These are phyloP conservation scores for Fusarium camptoceras DNA, from an alignment of 2,329 filamentous ascomycete genomes.

Conservation along the genomic window DNA sequence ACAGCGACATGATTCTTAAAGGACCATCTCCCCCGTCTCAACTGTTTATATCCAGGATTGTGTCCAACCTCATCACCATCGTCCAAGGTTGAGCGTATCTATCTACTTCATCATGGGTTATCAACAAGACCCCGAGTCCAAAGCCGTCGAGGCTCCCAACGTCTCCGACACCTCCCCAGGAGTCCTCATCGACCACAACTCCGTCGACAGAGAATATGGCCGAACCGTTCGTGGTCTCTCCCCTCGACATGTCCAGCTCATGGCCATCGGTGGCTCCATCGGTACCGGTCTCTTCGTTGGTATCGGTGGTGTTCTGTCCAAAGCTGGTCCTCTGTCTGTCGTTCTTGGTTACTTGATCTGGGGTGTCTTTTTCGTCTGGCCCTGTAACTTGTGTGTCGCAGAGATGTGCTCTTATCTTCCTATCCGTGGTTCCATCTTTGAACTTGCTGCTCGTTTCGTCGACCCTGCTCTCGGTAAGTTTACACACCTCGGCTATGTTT, in stretches of 20 bases:
- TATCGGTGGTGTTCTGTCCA: conserved; percentile 57
- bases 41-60: conserved; percentile 34
- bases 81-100: not conserved
- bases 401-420: conserved; percentile 70
- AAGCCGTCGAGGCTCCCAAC: conserved; percentile 42
- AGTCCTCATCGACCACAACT: conserved; percentile 43
- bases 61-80: conserved; percentile 25
- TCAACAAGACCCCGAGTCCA: conserved; percentile 43
- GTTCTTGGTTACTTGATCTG: conserved; percentile 59
- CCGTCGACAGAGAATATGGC: conserved; percentile 47
- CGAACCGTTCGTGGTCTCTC: conserved; percentile 51
- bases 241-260: conserved; percentile 61
- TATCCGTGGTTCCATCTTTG: conserved; percentile 65
- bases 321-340: conserved; percentile 58
- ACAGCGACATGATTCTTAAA: conserved; percentile 38
- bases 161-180: conserved; percentile 45
- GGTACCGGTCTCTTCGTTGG: conserved; percentile 60
- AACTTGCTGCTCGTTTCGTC: conserved; percentile 65
- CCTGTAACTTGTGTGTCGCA: conserved; percentile 60
- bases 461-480: conserved; percentile 63
- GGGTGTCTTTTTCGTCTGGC: conserved; percentile 59
- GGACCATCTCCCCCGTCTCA: conserved; percentile 8
- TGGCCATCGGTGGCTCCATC: conserved; percentile 62
- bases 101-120: conserved; percentile 40
- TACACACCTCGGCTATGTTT: not conserved